A percentile compares a stretch with the other conserved stretches of the same genome.
Evolutionary conservation across 2,329 filamentous ascomycete genomes (phyloP).

Genomic region (Hypoxylon sp.): DNA sequence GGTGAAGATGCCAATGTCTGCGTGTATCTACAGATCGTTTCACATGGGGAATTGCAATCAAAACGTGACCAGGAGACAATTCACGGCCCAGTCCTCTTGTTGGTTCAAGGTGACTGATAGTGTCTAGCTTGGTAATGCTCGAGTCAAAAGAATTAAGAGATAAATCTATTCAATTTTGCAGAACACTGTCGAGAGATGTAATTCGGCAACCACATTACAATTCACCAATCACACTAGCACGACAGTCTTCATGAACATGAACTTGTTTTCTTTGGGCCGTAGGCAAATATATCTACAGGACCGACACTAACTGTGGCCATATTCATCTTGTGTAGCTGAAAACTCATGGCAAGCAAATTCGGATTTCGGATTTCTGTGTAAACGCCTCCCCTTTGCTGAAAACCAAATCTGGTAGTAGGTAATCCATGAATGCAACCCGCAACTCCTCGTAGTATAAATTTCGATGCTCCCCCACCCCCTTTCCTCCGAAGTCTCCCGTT

Average conservation of each 20-base stretch:
- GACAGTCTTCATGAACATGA: conserved; percentile 2
- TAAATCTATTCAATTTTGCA: too few species aligned
- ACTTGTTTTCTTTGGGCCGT: conserved; percentile 3
- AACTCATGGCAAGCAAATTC: conserved; percentile 14
- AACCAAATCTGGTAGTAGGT: conserved; percentile 18
- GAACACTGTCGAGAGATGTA: background rate
- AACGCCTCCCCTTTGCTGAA: background rate
- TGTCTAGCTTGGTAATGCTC: too few species aligned
- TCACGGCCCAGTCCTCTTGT: too few species aligned
- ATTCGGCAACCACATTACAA: background rate
- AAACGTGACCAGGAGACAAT: too few species aligned
- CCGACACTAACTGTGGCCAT: conserved; percentile 1
- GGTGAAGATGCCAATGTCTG: too few species aligned
- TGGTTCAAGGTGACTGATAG: too few species aligned
- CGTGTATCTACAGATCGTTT: too few species aligned
- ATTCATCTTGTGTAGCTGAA: background rate
- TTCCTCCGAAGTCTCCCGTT: background rate
- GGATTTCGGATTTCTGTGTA: conserved; percentile 2
- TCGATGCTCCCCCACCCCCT: conserved; percentile 3
- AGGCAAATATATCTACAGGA: conserved; percentile 1
- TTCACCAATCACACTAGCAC: background rate
- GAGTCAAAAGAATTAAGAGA: too few species aligned
- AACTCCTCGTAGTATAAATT: conserved; percentile 25
- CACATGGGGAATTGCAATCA: too few species aligned
- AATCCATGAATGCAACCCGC: conserved; percentile 23